Conservation (phyloP, 306 rosid genomes). For the Rubus idaeus region DNA sequence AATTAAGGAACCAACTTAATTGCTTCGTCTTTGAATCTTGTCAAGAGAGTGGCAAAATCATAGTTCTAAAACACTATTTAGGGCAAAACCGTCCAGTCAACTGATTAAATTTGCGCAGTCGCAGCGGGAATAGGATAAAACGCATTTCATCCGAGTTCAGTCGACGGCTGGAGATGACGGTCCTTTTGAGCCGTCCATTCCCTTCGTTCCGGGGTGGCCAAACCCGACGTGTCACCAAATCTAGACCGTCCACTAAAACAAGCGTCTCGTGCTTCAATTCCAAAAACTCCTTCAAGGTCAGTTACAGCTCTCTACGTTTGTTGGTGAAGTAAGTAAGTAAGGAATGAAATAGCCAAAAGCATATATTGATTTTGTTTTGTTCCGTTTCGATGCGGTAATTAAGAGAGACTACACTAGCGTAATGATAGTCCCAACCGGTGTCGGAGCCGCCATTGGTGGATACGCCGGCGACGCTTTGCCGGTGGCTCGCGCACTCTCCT, state of each 20-base stretch:
- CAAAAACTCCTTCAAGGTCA: slow-evolving; percentile 44
- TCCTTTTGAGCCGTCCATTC: slow-evolving; percentile 36
- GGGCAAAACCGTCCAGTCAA: not conserved
- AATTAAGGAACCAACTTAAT: no score
- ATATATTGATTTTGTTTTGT: no score
- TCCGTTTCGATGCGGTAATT: slow-evolving; percentile 38
- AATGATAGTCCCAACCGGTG: slow-evolving; percentile 80
- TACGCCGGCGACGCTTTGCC: slow-evolving; percentile 88
- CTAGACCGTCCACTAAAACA: slow-evolving; percentile 17
- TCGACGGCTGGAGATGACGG: slow-evolving; percentile 33
- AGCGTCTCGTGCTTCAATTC: slow-evolving; percentile 39
- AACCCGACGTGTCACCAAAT: slow-evolving; percentile 2
- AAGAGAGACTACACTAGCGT: slow-evolving; percentile 79
- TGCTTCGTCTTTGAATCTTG: no score
- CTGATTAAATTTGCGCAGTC: not conserved
- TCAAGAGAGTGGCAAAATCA: not conserved
- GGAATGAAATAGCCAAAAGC: no score
- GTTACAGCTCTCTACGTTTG: not conserved
- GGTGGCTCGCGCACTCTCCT: slow-evolving; percentile 74
- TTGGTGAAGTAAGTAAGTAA: no score
- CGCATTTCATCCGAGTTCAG: not conserved
- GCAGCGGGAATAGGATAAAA: not conserved
- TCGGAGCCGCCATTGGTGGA: slow-evolving; percentile 89
- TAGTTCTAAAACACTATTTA: not conserved
- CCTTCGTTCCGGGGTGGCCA: slow-evolving; percentile 18